phyloP scores from a whole-genome alignment of 116 monocot genomes.

The Cymodocea nodosa region DNA sequence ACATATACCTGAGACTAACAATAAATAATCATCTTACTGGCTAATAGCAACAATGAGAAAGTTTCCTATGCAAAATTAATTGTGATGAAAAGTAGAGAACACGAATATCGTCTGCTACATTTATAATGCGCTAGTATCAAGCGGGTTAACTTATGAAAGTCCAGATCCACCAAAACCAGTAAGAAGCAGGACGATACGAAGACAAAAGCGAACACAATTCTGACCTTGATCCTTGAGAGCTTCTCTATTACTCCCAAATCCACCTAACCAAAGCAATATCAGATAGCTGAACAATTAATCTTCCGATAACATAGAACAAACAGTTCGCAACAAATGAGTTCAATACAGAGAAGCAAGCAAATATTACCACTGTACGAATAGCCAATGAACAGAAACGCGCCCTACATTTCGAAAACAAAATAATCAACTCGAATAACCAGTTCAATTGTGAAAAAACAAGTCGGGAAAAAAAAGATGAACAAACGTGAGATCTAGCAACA shows the following conservation, averaged over 20 bases:
- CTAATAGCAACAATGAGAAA: too few species aligned
- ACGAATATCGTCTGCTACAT: too few species aligned
- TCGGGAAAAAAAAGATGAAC: background rate
- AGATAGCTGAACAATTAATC: background rate
- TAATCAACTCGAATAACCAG: background rate
- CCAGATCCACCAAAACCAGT: background rate
- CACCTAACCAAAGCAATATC: constrained; percentile 22
- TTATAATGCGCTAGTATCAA: too few species aligned
- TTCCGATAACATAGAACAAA: constrained; percentile 1
- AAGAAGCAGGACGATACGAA: too few species aligned
- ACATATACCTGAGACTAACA: too few species aligned
- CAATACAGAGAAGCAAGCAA: background rate
- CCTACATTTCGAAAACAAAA: constrained; percentile 11
- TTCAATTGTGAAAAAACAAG: background rate
- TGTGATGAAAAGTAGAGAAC: too few species aligned
- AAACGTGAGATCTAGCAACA: constrained; percentile 2
- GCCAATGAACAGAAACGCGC: constrained; percentile 22
- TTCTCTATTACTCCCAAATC: constrained; percentile 24
- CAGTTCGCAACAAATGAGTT: background rate
- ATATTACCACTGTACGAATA: constrained; percentile 20
- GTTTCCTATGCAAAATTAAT: too few species aligned
- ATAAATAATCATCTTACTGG: too few species aligned
- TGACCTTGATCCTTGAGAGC: constrained; percentile 33
- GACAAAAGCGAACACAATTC: background rate
- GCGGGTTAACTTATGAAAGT: background rate